These are phyloP conservation scores for Xylaria digitata DNA, from an alignment of 2,329 filamentous ascomycete genomes.

Conservation along the genomic window DNA sequence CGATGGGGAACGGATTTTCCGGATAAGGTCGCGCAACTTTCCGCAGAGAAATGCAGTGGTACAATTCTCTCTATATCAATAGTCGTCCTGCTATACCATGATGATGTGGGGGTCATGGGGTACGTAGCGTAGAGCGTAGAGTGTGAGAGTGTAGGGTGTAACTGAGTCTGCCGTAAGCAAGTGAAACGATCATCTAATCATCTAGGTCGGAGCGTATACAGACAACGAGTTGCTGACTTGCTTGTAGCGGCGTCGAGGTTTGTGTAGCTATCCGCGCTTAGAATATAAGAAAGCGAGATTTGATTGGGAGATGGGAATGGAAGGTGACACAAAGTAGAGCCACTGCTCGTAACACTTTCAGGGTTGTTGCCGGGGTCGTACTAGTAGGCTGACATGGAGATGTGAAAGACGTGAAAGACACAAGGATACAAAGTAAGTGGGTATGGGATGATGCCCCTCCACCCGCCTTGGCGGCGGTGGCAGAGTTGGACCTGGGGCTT, in stretches of 20 bases:
- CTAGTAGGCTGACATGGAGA: constrained; percentile 9
- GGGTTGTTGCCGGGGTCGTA: constrained; percentile 14
- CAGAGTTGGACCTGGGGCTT: neutral
- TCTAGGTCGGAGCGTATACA: neutral
- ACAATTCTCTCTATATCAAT: no score
- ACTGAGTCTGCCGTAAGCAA: neutral
- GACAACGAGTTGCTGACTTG: neutral
- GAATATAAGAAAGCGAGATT: neutral
- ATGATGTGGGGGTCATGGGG: no score
- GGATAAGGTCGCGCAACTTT: neutral
- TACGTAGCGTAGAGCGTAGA: no score
- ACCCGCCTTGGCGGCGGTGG: neutral
- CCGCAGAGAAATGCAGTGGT: neutral
- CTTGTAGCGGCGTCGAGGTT: neutral
- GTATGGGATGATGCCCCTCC: no score
- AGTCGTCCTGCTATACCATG: constrained; percentile 3
- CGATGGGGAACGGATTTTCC: neutral
- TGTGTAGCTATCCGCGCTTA: constrained; percentile 30
- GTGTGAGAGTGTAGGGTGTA: no score
- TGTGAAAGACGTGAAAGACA: constrained; percentile 11
- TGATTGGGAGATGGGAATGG: constrained; percentile 19
- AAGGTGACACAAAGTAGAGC: constrained; percentile 29
- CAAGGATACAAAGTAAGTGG: neutral
- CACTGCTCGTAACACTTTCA: constrained; percentile 15
- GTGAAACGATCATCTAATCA: constrained; percentile 3